These are phyloP conservation scores for Cladorrhinum sp. DNA, from an alignment of 2,329 filamentous ascomycete species.

Conservation along the genomic window DNA sequence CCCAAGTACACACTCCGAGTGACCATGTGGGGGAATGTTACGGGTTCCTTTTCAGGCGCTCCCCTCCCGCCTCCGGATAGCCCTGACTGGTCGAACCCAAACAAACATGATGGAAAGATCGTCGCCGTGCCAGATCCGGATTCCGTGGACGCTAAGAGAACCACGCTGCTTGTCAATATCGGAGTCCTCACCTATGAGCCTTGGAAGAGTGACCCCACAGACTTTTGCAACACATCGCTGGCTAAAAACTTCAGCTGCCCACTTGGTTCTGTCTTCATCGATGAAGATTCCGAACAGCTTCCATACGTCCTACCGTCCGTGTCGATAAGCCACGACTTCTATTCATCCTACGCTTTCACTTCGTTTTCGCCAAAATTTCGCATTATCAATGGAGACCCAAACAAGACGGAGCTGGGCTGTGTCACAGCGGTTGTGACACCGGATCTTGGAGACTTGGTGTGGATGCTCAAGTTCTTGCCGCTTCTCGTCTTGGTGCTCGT, in stretches of 20 bases:
- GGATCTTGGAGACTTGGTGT: constrained; percentile 68
- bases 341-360: constrained; percentile 80
- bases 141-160: constrained; percentile 52
- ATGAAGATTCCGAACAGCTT: constrained; percentile 39
- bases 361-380: constrained; percentile 73
- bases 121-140: constrained; percentile 53
- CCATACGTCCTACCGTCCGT: constrained; percentile 63
- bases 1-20: constrained; percentile 66
- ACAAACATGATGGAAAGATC: constrained; percentile 72
- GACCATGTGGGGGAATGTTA: constrained; percentile 88
- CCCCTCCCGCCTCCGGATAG: constrained; percentile 59
- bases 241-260: constrained; percentile 65
- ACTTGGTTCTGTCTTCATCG: constrained; percentile 65
- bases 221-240: constrained; percentile 65
- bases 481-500: constrained; percentile 75
- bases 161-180: constrained; percentile 70
- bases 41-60: constrained; percentile 61
- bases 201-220: constrained; percentile 48
- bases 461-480: constrained; percentile 72
- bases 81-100: constrained; percentile 60
- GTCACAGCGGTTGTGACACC: constrained; percentile 81
- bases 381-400: constrained; percentile 70
- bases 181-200: constrained; percentile 76
- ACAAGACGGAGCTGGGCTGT: constrained; percentile 68
- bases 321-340: constrained; percentile 69